phyloP scores from a whole-genome alignment of 441 rosid genomes.

The Adansonia madagascariensis region DNA sequence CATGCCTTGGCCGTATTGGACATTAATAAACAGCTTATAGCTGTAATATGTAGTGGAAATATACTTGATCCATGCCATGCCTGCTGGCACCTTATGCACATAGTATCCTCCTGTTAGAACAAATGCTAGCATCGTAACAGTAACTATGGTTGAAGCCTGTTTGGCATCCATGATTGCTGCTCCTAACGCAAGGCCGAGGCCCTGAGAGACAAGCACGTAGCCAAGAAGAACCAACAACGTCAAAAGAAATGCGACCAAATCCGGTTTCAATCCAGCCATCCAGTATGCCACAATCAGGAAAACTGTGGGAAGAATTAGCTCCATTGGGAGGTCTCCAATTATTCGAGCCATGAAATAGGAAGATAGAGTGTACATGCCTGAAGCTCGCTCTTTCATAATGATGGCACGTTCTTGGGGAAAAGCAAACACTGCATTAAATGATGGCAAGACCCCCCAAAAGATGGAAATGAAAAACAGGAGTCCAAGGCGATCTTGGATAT shows the following conservation, averaged over 20 bases:
- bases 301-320: slow-evolving; percentile 76
- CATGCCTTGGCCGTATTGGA: slow-evolving; percentile 64
- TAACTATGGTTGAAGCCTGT: slow-evolving; percentile 81
- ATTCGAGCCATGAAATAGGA: slow-evolving; percentile 87
- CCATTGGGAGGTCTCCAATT: slow-evolving; percentile 83
- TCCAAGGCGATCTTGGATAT: slow-evolving; percentile 78
- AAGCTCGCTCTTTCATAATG: slow-evolving; percentile 69
- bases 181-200: slow-evolving; percentile 81
- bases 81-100: slow-evolving; percentile 73
- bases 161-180: slow-evolving; percentile 82
- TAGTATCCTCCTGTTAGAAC: slow-evolving; percentile 84
- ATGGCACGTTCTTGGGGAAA: slow-evolving; percentile 90
- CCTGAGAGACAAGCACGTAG: slow-evolving; percentile 81
- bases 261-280: slow-evolving; percentile 80
- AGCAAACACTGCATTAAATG: slow-evolving; percentile 80
- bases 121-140: slow-evolving; percentile 84
- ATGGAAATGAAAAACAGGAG: slow-evolving; percentile 80
- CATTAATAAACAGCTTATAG: slow-evolving; percentile 59
- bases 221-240: slow-evolving; percentile 65
- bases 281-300: slow-evolving; percentile 70
- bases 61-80: slow-evolving; percentile 79
- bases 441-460: slow-evolving; percentile 94
- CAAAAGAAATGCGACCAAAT: slow-evolving; percentile 49
- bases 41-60: slow-evolving; percentile 71
- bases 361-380: slow-evolving; percentile 89